These are phyloP conservation scores for Pseudogymnoascus sp. DNA, from an alignment of 2,329 filamentous ascomycete genomes.

Conservation along the genomic window DNA sequence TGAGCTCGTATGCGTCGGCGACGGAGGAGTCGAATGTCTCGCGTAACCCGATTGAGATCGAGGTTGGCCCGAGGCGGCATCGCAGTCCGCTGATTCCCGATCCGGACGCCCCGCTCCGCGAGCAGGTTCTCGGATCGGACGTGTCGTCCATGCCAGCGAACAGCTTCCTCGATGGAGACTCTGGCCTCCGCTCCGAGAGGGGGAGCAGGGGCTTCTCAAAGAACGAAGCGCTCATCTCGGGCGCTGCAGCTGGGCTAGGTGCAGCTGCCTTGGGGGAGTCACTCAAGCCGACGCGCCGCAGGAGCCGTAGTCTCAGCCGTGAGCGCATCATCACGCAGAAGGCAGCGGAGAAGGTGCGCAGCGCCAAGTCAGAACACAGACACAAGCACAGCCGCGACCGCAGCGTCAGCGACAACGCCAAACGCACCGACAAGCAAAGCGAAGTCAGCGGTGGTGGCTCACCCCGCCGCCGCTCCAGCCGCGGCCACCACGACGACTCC, in stretches of 20 bases:
- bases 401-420: conserved; percentile 34
- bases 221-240: conserved; percentile 22
- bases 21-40: conserved; percentile 73
- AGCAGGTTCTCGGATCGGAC: conserved; percentile 63
- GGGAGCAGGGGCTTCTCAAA: conserved; percentile 25
- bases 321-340: conserved; percentile 57
- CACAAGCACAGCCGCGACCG: conserved; percentile 37
- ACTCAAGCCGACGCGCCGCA: conserved; percentile 47
- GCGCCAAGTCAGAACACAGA: conserved; percentile 38
- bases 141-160: conserved; percentile 77
- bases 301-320: conserved; percentile 56
- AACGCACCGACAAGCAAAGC: conserved; percentile 25
- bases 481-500: conserved; percentile 41
- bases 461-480: conserved; percentile 39
- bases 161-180: conserved; percentile 50
- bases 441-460: conserved; percentile 38
- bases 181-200: conserved; percentile 30
- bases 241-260: conserved; percentile 33
- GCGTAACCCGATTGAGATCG: conserved; percentile 74
- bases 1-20: conserved; percentile 67
- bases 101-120: conserved; percentile 36
- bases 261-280: conserved; percentile 33
- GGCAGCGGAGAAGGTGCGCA: conserved; percentile 57
- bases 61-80: conserved; percentile 58
- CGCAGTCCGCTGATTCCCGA: conserved; percentile 54